phyloP scores from a whole-genome alignment of 768 basidiomycete species.

The Hirschioporus abietinus region DNA sequence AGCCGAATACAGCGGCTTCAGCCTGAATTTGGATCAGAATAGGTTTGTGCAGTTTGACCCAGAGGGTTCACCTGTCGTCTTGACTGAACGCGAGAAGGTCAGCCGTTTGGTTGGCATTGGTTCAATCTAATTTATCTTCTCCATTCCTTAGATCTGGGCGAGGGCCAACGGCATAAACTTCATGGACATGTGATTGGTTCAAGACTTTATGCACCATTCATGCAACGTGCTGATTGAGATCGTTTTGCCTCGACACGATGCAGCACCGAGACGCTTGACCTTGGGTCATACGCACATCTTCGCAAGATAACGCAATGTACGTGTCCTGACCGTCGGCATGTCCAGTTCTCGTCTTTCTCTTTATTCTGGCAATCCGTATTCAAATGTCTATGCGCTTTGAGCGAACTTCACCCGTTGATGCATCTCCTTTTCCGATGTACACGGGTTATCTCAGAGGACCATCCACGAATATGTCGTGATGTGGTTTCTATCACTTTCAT shows the following conservation, averaged over 20 bases:
- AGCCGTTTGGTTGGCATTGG: background rate
- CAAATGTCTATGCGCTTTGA: background rate
- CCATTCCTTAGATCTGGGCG: conserved; percentile 53
- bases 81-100: conserved; percentile 90
- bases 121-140: conserved; percentile 1
- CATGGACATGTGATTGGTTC: conserved; percentile 70
- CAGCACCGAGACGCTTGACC: background rate
- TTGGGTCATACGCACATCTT: conserved; percentile 3
- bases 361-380: background rate
- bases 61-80: conserved; percentile 62
- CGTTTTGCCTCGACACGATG: background rate
- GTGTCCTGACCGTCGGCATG: background rate
- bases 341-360: background rate
- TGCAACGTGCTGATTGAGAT: conserved; percentile 4
- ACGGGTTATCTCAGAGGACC: no score
- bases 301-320: conserved; percentile 2
- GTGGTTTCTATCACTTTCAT: background rate
- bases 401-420: background rate
- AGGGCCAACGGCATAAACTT: conserved; percentile 77
- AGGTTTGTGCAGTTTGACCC: conserved; percentile 67
- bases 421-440: background rate
- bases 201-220: background rate
- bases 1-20: conserved; percentile 48
- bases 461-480: background rate
- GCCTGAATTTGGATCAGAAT: conserved; percentile 63